Conservation (phyloP, 148 eudicot species). For the Gaultheria prostrata region DNA sequence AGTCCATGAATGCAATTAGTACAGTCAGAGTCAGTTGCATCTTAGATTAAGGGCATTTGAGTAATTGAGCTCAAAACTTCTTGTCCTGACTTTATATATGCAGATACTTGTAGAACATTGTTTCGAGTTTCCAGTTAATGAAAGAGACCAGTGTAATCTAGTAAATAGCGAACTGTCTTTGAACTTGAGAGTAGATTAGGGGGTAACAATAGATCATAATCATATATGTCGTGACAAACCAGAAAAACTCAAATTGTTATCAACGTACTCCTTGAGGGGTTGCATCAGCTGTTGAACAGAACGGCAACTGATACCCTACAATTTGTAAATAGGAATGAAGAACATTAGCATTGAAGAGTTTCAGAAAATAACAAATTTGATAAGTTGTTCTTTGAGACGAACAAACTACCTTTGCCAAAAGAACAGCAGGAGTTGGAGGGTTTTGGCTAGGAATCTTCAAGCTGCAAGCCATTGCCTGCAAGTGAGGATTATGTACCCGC, state of each 20-base stretch:
- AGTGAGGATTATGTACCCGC: constrained; percentile 11
- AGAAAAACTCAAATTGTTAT: not conserved
- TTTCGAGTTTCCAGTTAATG: not conserved
- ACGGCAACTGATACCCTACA: constrained; percentile 53
- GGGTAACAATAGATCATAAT: not conserved
- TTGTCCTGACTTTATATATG: not conserved
- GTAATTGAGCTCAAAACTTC: not conserved
- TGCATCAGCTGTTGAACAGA: constrained; percentile 36
- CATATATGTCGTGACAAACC: too few species aligned
- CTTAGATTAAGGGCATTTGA: not conserved
- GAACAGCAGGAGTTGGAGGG: constrained; percentile 33
- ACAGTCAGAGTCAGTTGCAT: not conserved
- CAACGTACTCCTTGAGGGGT: constrained; percentile 46
- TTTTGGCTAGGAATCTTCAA: constrained; percentile 40
- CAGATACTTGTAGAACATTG: not conserved
- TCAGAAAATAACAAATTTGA: constrained; percentile 9
- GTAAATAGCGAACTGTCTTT: not conserved
- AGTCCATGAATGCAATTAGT: not conserved
- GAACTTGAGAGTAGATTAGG: not conserved
- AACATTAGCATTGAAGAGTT: constrained; percentile 3
- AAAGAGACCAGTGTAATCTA: not conserved
- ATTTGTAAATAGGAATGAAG: constrained; percentile 11
- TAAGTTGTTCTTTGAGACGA: constrained; percentile 7
- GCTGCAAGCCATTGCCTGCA: constrained; percentile 60
- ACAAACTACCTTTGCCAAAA: constrained; percentile 48